phyloP scores from a whole-genome alignment of 106 monocot species.

The Acorus gramineus region DNA sequence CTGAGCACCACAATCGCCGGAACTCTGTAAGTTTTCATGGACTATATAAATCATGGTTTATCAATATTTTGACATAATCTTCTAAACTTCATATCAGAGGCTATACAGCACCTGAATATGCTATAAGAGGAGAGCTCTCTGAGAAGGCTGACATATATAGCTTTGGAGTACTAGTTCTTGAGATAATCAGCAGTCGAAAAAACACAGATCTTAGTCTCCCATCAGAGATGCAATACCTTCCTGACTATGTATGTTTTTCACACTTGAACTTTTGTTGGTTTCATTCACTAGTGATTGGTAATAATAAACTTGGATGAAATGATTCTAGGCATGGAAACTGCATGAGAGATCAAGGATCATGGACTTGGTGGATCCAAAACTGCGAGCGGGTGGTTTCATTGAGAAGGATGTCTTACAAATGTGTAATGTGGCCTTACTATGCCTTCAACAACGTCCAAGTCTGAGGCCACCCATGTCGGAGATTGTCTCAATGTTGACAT shows the following conservation, averaged over 20 bases:
- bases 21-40: conserved; percentile 35
- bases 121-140: conserved; percentile 47
- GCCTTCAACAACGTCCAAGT: conserved; percentile 34
- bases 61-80: too few relatives aligned
- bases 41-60: not conserved
- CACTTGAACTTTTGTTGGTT: too few relatives aligned
- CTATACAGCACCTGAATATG: conserved; percentile 59
- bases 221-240: conserved; percentile 50
- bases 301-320: not conserved
- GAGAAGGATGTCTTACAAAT: conserved; percentile 27
- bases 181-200: conserved; percentile 39
- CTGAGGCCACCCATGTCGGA: conserved; percentile 51
- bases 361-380: conserved; percentile 33
- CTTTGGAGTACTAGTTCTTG: conserved; percentile 49
- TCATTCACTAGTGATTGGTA: not conserved
- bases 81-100: conserved; percentile 15
- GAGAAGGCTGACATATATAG: conserved; percentile 61
- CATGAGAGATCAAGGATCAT: conserved; percentile 32
- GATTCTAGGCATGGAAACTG: conserved; percentile 44
- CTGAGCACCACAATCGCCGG: conserved; percentile 49
- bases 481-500: conserved; percentile 32
- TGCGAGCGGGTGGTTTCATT: conserved; percentile 16
- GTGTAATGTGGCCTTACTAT: conserved; percentile 33
- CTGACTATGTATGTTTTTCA: conserved; percentile 34
- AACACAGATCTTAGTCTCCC: conserved; percentile 43